Percentiles rank a stretch among this genome's conserved stretches.
Conservation (phyloP, 2,329 filamentous ascomycete species). For the Meredithiella fracta region DNA sequence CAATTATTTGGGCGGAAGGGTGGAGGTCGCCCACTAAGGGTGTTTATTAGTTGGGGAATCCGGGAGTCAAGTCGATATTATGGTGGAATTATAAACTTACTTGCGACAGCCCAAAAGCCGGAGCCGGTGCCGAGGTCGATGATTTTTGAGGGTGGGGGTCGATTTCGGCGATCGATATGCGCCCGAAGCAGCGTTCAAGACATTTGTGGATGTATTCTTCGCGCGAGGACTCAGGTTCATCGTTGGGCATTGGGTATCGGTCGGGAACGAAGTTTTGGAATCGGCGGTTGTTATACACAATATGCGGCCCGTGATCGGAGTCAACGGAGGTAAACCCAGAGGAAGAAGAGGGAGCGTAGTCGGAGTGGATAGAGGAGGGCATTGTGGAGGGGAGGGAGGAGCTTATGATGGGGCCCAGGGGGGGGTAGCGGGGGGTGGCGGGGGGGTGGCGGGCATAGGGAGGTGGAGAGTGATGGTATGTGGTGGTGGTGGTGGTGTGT, state of each 20-base stretch:
- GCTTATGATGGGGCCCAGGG: too few relatives aligned
- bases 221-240: constrained; percentile 32
- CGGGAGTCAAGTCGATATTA: too few relatives aligned
- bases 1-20: constrained; percentile 30
- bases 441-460: too few relatives aligned
- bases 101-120: constrained; percentile 39
- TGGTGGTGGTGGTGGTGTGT: too few relatives aligned
- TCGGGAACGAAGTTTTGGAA: constrained; percentile 33
- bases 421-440: too few relatives aligned
- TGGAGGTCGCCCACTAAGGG: constrained; percentile 28
- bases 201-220: constrained; percentile 33
- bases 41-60: background rate
- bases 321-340: constrained; percentile 28
- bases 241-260: constrained; percentile 36
- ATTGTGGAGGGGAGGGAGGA: background rate
- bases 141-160: constrained; percentile 29
- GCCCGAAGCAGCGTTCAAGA: constrained; percentile 31
- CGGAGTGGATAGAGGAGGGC: constrained; percentile 18
- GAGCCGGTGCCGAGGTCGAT: constrained; percentile 34
- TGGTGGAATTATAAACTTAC: too few relatives aligned
- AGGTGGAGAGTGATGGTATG: too few relatives aligned
- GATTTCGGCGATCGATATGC: constrained; percentile 29
- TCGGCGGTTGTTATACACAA: constrained; percentile 28
- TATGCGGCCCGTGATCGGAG: constrained; percentile 22
- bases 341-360: constrained; percentile 24